Evolutionary conservation across 129 eudicot genomes (phyloP).

Genomic region (Logfia minima): DNA sequence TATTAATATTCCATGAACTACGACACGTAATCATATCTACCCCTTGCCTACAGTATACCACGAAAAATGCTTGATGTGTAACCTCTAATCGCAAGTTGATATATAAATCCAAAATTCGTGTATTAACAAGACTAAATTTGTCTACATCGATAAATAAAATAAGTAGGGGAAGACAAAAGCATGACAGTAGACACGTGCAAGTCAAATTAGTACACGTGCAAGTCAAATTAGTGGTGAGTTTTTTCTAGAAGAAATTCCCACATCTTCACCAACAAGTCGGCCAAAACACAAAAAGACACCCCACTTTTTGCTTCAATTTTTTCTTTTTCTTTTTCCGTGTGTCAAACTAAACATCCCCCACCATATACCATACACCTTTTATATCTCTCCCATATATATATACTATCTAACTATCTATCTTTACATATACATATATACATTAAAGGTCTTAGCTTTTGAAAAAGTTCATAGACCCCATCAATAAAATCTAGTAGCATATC

Average conservation of each 20-base stretch:
- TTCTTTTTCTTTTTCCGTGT: neutral
- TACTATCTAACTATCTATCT: neutral
- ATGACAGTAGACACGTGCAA: constrained; percentile 28
- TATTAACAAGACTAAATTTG: constrained; percentile 4
- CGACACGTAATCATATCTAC: too few species aligned
- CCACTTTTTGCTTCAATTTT: constrained; percentile 3
- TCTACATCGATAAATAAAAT: neutral
- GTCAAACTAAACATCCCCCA: constrained; percentile 23
- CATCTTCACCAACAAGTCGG: constrained; percentile 30
- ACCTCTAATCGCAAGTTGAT: too few species aligned
- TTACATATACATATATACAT: neutral
- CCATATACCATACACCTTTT: neutral
- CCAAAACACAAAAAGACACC: neutral
- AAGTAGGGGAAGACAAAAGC: neutral
- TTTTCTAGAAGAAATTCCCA: constrained; percentile 33
- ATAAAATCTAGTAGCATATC: neutral
- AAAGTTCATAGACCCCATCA: constrained; percentile 15
- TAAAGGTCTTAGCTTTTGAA: constrained; percentile 12
- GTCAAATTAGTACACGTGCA: constrained; percentile 27
- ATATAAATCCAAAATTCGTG: neutral
- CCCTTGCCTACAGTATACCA: too few species aligned
- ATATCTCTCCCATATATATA: neutral
- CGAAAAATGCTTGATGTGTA: too few species aligned
- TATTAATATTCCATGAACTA: too few species aligned
- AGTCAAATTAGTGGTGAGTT: constrained; percentile 15